Evolutionary conservation across 2,329 filamentous ascomycete species (phyloP), one percentile per base, ranked within the genome.

Genomic region (Myriangium duriaei): DNA sequence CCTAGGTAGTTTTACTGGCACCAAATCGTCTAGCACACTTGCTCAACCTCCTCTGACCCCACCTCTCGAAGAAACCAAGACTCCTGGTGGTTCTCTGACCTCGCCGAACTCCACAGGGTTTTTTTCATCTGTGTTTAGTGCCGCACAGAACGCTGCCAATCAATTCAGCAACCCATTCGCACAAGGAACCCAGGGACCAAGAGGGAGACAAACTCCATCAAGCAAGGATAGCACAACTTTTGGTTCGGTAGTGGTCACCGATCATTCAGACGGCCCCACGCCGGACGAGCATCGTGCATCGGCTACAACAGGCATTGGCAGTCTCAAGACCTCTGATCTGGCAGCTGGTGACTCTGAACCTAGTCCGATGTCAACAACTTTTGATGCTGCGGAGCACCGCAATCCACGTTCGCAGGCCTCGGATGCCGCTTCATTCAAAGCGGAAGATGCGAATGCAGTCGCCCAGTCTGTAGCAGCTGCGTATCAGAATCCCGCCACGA

Each of bases 101-200:
- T 62, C 60, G 19, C 59, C 61, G 34, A 61, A 62, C 39, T 60
- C 59, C 19, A 58, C 58, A 26, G 79, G 86, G 1, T 96, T 98
- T 64, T 96, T 98, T 61, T 93, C 85, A 4, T 87, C 83, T 16
- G 82, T 98, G 54, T 76, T 98, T 46, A 88, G 85, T 29, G 88
- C 81, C 32, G 91, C 91, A 12, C 88, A 96, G 59, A 95, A 81
- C 69, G 88, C 88, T 30, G 86, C 87, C 11, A 85, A 67, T 46
- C 77, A 74, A 12, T 58, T 87, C 4, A 84, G 72, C 48, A 83
- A 72, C 45, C 84, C 78, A 33, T 79, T 95, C 32, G 74, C 75
- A 34, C 87, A 76, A 3, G 71, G 72, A n/a, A 63, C 63, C n/a
- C 21, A 26, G 21, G 21, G 21, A n/a, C 7, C 21, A 26, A 26